Evolutionary conservation across 2,329 filamentous ascomycete genomes (phyloP).

Genomic region (Xylaria sp.): DNA sequence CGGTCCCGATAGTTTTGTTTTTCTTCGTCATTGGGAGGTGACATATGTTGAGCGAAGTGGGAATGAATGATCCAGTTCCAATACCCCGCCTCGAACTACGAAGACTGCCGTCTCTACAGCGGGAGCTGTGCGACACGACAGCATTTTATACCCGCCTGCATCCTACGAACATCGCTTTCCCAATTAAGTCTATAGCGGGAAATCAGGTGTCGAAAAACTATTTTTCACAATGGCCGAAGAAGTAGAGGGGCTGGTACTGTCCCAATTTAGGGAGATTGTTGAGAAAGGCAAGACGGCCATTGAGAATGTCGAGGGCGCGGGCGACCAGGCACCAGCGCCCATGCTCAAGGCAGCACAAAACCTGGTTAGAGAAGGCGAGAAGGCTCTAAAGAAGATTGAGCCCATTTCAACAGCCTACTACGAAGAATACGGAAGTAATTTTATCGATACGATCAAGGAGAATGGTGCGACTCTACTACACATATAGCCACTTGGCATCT

Average conservation of each 20-base stretch:
- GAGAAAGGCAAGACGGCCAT: slow-evolving; percentile 61
- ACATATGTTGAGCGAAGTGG: slow-evolving; percentile 17
- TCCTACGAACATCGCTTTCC: slow-evolving; percentile 5
- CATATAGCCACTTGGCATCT: slow-evolving; percentile 11
- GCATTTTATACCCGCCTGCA: slow-evolving; percentile 14
- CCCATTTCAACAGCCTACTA: slow-evolving; percentile 61
- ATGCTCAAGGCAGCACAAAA: slow-evolving; percentile 64
- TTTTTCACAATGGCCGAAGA: slow-evolving; percentile 48
- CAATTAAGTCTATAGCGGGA: slow-evolving; percentile 2
- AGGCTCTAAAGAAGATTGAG: slow-evolving; percentile 62
- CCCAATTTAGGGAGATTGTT: slow-evolving; percentile 64
- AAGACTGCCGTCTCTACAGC: slow-evolving; percentile 13
- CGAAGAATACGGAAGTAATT: slow-evolving; percentile 61
- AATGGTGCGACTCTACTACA: slow-evolving; percentile 57
- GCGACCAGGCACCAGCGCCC: slow-evolving; percentile 50
- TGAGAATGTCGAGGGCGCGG: slow-evolving; percentile 57
- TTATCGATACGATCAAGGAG: slow-evolving; percentile 64
- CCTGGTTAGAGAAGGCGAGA: slow-evolving; percentile 61
- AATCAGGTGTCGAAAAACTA: background rate
- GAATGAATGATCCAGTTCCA: slow-evolving; percentile 21
- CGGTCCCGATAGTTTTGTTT: slow-evolving; percentile 7
- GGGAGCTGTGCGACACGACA: slow-evolving; percentile 22
- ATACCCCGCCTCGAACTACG: slow-evolving; percentile 15
- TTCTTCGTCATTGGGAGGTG: background rate
- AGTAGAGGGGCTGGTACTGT: slow-evolving; percentile 57